A percentile compares a stretch with the other conserved stretches of the same genome.
These are phyloP conservation scores for Pharus latifolius DNA, from an alignment of 176 grass and related monocot genomes.

Conservation along the genomic window DNA sequence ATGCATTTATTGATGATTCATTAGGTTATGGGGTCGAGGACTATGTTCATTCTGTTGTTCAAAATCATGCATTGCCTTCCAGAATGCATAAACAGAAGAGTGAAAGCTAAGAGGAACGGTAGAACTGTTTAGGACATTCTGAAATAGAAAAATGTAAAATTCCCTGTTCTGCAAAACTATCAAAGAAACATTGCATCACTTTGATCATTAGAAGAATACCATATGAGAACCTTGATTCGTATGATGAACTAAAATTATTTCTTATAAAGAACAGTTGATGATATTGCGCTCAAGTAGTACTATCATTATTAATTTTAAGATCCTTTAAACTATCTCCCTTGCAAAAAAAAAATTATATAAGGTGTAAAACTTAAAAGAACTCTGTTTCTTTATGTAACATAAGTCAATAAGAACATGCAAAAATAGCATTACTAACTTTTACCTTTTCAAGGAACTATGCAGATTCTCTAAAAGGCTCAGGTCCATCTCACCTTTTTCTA, in stretches of 20 bases:
- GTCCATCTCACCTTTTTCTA: slow-evolving; percentile 27
- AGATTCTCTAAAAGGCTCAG: slow-evolving; percentile 43
- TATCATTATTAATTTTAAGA: slow-evolving; percentile 3
- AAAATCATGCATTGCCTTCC: no score
- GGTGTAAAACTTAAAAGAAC: not conserved
- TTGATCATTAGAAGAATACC: not conserved
- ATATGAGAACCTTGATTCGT: not conserved
- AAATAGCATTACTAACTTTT: not conserved
- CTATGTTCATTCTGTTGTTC: not conserved
- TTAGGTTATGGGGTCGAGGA: not conserved
- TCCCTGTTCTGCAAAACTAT: not conserved
- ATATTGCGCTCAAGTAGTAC: not conserved
- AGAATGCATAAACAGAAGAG: not conserved
- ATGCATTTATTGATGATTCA: not conserved
- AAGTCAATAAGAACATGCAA: not conserved
- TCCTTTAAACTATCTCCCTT: not conserved
- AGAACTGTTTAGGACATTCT: not conserved
- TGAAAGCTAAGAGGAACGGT: not conserved
- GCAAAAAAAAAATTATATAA: not conserved
- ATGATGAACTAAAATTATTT: not conserved
- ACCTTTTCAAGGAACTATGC: slow-evolving; percentile 45
- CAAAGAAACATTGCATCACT: not conserved
- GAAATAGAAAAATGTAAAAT: slow-evolving; percentile 3
- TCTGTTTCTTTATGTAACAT: not conserved
- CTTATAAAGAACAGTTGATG: not conserved